Base-by-base conservation (phyloP, 495 filamentous ascomycete genomes). In the Neurospora hispaniola region DNA sequence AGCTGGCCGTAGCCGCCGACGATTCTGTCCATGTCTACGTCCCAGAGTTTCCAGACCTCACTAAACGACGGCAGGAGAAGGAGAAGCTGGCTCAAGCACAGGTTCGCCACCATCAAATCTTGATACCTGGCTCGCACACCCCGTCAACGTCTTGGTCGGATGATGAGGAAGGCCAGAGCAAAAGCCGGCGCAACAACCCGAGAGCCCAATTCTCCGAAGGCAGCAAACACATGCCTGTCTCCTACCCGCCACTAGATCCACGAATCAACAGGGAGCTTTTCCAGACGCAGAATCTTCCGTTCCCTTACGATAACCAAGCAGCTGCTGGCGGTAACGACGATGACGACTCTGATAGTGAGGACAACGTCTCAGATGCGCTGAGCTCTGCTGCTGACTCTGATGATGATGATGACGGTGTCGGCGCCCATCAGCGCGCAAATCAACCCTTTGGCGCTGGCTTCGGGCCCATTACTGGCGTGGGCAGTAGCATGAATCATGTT, bases 401-500 rank as follows among this genome's bases (percentile, higher is more conserved):
- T 5, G 75, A 75, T 5, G 75, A 75, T 7, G 75, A 75, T 7
- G 71, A 70, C 23, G 73, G 54, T 31, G 43, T 39, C 23, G 44
- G 20, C 27, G 41, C 69, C 20, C 41, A 44, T 35, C 66, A 71
- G 16, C 74, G 74, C 11, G 70, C 70, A 59, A 77, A 79, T 27
- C 73, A 76, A 16, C 78, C 82, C 5, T 81, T 79, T 27, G 84
- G 84, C 7, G 82, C 81, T 12, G 84, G 84, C 6, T 77, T 77
- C n/a, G 82, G 83, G 9, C 73, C 77, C 10, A 79, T 86, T 41
- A 82, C 82, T 1, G 80, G 83, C 20, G 78, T 80, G 5, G 85
- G 84, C 7, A 84, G 82, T 70, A 83, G 82, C 20, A 80, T 86
- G 80, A 84, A 84, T 71, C 84, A 86, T 43, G 80, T 85, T 35